Conservation (phyloP, 2,329 filamentous ascomycete species). For the Gaeumannomyces sp. region DNA sequence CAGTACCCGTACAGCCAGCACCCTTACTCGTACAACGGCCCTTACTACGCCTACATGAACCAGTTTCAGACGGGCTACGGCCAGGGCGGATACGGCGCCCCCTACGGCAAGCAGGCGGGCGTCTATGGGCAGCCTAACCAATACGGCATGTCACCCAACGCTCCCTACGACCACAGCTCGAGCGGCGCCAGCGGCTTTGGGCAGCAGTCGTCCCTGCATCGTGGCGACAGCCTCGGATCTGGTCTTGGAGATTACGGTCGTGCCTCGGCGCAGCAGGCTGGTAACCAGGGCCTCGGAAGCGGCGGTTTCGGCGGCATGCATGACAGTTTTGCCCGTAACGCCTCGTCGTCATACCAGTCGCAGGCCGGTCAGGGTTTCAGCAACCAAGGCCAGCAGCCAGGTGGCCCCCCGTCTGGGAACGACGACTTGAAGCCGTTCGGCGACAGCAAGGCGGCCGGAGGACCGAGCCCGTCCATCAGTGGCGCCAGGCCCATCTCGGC, state of each 20-base stretch:
- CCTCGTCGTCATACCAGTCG: constrained; percentile 45
- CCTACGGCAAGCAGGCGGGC: constrained; percentile 52
- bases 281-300: constrained; percentile 43
- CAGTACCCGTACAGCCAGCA: constrained; percentile 45
- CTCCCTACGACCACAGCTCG: constrained; percentile 49
- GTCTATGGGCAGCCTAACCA: constrained; percentile 48
- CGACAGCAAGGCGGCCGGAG: constrained; percentile 46
- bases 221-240: constrained; percentile 44
- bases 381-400: constrained; percentile 40
- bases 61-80: constrained; percentile 45
- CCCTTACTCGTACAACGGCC: constrained; percentile 57
- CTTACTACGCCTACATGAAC: constrained; percentile 54
- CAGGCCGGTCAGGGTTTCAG: constrained; percentile 49
- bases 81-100: constrained; percentile 44
- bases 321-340: constrained; percentile 47
- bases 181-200: constrained; percentile 48
- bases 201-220: constrained; percentile 46
- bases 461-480: constrained; percentile 50
- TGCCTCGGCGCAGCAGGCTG: constrained; percentile 41
- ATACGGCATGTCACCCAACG: constrained; percentile 51
- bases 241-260: constrained; percentile 50
- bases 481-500: constrained; percentile 53
- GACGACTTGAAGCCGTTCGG: constrained; percentile 57
- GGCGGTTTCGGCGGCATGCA: constrained; percentile 48
- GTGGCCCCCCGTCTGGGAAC: constrained; percentile 31